Evolutionary conservation across 768 basidiomycete species (phyloP), one percentile per base, ranked within the genome.

Genomic region (Leucosporidium scottii): DNA sequence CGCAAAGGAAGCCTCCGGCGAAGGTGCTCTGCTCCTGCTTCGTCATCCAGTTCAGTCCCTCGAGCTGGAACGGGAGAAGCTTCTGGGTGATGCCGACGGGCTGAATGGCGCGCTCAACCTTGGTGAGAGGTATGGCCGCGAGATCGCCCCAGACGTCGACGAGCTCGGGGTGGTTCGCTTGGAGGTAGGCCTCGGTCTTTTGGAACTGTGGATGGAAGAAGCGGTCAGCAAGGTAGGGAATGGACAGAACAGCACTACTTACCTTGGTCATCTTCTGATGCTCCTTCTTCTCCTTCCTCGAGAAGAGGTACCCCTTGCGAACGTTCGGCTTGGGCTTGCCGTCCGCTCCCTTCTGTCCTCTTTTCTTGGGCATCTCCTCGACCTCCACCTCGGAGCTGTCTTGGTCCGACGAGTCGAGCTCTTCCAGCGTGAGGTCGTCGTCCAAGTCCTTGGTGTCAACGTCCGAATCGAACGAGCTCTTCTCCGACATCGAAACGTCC

Each of bases 21-120:
- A 93, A 98, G 3, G 85, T 79, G 10, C 89, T 84, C 62, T 86
- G 81, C 77, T 99, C 96, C 80, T 98, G 96, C 75, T 90, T 83
- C 73, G 85, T 84, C 91, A 99, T 94, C 96, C 96, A 99, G 75
- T 82, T 87, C 70, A 99, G 81, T 79, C 90, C 91, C 79, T 99
- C 96, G 59, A 84, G 85, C 78, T 99, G 96, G 84, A 98, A 99
- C 1, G 93, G 94, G 47, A 99, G 81, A 5, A 99, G 83, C 0
- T 84, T 85, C 59, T 90, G 83, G 77, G 91, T 94, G 67, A 98
- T 80, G n/a, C 86, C 86, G 3, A 79, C 80, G 3, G 96, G 93
- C 65, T 93, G 93, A 74, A 85, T 84, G 60, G 84, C 79, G 3
- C 92, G 91, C 36, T 82, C 79, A 64, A 85, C 80, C 56, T 87